A percentile compares a stretch with the other conserved stretches of the same genome.
These are phyloP conservation scores for Odonthalia washingtoniensis DNA, from an alignment of 31 red algal genomes.

Conservation along the genomic window DNA sequence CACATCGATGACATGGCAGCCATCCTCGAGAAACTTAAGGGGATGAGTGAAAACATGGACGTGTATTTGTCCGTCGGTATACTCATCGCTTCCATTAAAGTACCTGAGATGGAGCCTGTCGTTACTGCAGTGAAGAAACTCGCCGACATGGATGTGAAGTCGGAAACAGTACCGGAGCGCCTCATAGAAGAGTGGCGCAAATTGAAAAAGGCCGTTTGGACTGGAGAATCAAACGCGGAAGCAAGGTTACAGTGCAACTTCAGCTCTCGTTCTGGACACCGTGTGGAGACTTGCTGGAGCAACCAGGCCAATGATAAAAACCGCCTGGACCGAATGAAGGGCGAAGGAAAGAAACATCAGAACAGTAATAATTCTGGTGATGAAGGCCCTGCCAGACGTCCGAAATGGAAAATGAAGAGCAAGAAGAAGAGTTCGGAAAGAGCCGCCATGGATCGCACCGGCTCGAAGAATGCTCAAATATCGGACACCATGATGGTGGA, in stretches of 20 bases:
- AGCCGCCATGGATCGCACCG: conserved; percentile 6
- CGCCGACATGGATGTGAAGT: conserved; percentile 24
- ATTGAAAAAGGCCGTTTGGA: background rate
- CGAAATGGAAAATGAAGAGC: background rate
- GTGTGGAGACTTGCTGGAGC: conserved; percentile 14
- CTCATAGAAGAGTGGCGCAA: conserved; percentile 32
- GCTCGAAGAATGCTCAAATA: background rate
- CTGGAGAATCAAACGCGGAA: background rate
- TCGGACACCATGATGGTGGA: conserved; percentile 40
- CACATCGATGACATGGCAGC: conserved; percentile 60
- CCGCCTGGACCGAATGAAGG: conserved; percentile 8
- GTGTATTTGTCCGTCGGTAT: conserved; percentile 41
- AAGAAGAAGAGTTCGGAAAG: conserved; percentile 30
- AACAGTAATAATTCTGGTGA: background rate
- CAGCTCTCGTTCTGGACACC: background rate
- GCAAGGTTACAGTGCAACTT: conserved; percentile 3
- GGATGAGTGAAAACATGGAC: conserved; percentile 24
- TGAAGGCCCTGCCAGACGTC: background rate
- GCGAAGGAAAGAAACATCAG: background rate
- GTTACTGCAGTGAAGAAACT: conserved; percentile 62
- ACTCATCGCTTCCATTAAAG: conserved; percentile 52
- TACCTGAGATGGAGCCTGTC: background rate
- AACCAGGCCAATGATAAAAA: conserved; percentile 38
- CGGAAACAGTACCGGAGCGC: conserved; percentile 42
- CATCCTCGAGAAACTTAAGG: conserved; percentile 27